These are phyloP conservation scores for Knoxia roxburghii DNA, from an alignment of 257 asterid genomes.

Conservation along the genomic window DNA sequence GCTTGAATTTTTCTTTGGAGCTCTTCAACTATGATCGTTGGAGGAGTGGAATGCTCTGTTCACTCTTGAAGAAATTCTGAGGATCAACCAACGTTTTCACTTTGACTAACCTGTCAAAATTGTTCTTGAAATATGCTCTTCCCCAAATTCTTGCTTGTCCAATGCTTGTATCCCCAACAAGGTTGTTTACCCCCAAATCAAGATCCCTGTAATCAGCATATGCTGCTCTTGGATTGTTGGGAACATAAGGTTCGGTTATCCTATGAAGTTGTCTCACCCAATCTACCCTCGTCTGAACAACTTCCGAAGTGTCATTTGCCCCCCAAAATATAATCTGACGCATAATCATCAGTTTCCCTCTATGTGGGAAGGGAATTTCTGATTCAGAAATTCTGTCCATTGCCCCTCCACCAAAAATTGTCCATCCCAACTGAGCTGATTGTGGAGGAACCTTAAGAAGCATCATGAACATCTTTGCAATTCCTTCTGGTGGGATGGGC, in stretches of 20 bases:
- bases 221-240: not conserved
- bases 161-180: not conserved
- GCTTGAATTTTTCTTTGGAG: too few species aligned
- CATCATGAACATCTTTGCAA: not conserved
- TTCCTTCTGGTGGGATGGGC: constrained; percentile 2
- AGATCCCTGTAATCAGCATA: constrained; percentile 7
- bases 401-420: constrained; percentile 2
- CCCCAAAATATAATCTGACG: not conserved
- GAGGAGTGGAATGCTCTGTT: constrained; percentile 9
- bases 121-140: not conserved
- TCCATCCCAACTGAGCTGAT: not conserved
- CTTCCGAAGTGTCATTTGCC: not conserved
- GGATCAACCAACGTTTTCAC: constrained; percentile 6
- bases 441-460: not conserved
- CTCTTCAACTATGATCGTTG: too few species aligned
- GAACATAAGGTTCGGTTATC: not conserved
- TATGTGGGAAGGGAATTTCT: constrained; percentile 6
- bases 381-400: constrained; percentile 1
- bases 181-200: constrained; percentile 10
- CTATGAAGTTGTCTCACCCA: not conserved
- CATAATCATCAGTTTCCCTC: not conserved
- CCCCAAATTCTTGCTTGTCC: not conserved
- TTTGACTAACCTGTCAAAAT: not conserved
- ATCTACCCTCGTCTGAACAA: not conserved
- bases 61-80: constrained; percentile 5